phyloP scores from a whole-genome alignment of 257 asterid genomes.

The Solanum corneliomulleri region DNA sequence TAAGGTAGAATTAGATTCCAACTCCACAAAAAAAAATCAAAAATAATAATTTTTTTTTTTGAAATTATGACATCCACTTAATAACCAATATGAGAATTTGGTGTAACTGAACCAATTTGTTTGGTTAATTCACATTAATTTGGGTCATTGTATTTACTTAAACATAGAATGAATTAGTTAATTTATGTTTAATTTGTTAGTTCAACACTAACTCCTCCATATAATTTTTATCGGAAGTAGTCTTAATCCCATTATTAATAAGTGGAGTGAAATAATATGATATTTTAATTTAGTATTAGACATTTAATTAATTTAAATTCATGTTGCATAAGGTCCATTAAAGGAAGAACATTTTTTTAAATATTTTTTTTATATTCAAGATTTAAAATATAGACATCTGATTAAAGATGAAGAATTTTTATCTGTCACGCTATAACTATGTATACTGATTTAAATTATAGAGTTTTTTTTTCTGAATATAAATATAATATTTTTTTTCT shows the following conservation, averaged over 20 bases:
- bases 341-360: too few relatives aligned
- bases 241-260: neutral
- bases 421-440: rapidly evolving
- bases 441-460: too few relatives aligned
- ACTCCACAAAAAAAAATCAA: neutral
- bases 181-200: neutral
- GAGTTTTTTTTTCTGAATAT: rapidly evolving
- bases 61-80: neutral
- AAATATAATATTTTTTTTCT: neutral
- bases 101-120: neutral
- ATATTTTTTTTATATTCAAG: too few relatives aligned
- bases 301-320: too few relatives aligned
- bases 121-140: neutral
- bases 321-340: too few relatives aligned
- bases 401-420: neutral
- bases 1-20: neutral
- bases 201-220: neutral
- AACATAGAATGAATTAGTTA: neutral
- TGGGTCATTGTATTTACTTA: neutral
- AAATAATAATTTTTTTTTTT: neutral
- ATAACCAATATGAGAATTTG: neutral
- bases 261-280: neutral
- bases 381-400: too few relatives aligned
- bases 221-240: neutral
- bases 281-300: neutral